phyloP scores from a whole-genome alignment of 306 rosid genomes.

The Canavalia gladiata region DNA sequence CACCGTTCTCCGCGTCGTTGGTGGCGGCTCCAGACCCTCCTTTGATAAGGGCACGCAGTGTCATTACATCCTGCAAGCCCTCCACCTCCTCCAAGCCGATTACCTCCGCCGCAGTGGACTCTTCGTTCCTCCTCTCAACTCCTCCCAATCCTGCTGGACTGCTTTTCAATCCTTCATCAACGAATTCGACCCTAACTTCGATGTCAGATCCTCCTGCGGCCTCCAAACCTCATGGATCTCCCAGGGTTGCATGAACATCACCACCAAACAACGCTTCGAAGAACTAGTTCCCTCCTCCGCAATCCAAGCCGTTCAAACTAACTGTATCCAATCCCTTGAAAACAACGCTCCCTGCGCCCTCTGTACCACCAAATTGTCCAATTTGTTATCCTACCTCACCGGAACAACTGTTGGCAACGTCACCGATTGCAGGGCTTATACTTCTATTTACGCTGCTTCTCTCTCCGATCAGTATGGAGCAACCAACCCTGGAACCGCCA shows the following conservation, averaged over 20 bases:
- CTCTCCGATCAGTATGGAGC: slow-evolving; percentile 59
- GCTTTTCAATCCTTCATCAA: slow-evolving; percentile 42
- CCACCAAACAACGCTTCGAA: slow-evolving; percentile 61
- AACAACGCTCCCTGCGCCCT: slow-evolving; percentile 77
- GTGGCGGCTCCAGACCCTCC: slow-evolving; percentile 41
- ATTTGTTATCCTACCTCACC: slow-evolving; percentile 49
- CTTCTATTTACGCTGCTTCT: slow-evolving; percentile 76
- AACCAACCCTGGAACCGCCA: slow-evolving; percentile 61
- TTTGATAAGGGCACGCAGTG: slow-evolving; percentile 47
- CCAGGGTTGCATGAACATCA: slow-evolving; percentile 82
- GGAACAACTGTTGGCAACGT: slow-evolving; percentile 63
- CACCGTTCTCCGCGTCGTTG: slow-evolving; percentile 61
- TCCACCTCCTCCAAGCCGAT: slow-evolving; percentile 71
- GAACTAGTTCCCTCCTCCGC: background rate
- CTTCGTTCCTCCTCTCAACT: slow-evolving; percentile 61
- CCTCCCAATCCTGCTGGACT: slow-evolving; percentile 51
- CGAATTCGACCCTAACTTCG: background rate
- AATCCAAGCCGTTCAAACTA: slow-evolving; percentile 9
- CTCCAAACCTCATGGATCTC: slow-evolving; percentile 55
- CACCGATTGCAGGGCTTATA: slow-evolving; percentile 64
- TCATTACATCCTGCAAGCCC: slow-evolving; percentile 63
- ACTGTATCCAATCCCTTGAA: slow-evolving; percentile 64
- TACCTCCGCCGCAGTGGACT: slow-evolving; percentile 63
- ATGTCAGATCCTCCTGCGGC: slow-evolving; percentile 49
- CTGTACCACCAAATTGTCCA: slow-evolving; percentile 61